Conservation (phyloP, 495 filamentous ascomycete species). For the Chaetomium fimeti region DNA sequence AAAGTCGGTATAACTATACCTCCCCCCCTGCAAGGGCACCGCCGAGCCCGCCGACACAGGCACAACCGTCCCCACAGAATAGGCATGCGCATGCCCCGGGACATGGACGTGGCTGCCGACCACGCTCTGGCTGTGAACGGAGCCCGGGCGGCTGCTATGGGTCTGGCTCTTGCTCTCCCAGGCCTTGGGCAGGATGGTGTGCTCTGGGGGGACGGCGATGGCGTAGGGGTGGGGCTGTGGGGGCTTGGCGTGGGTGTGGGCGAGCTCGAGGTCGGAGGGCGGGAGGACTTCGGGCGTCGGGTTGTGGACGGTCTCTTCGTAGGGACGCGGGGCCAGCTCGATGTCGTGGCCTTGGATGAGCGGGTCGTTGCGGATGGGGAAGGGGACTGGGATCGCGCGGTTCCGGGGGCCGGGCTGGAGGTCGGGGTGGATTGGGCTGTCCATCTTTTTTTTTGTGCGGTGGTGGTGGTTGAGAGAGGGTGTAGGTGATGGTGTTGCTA, state of each 20-base stretch:
- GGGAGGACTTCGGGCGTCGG: conserved; percentile 19
- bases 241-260: not conserved
- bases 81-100: no score
- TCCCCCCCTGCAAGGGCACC: no score
- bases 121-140: conserved; percentile 2
- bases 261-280: conserved; percentile 18
- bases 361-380: not conserved
- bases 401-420: not conserved
- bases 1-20: not conserved
- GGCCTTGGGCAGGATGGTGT: not conserved
- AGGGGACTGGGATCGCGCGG: not conserved
- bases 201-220: not conserved
- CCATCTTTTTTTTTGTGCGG: not conserved
- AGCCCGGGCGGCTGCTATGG: not conserved
- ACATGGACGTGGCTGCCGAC: not conserved
- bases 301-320: conserved; percentile 1
- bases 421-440: not conserved
- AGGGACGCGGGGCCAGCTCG: conserved; percentile 13
- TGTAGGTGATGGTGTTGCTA: not conserved
- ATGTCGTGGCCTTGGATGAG: conserved; percentile 22
- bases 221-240: not conserved
- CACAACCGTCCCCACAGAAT: no score
- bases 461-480: not conserved
- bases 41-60: no score
- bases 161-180: not conserved